Conservation (phyloP, 768 basidiomycete genomes). For the Serendipita sp. region DNA sequence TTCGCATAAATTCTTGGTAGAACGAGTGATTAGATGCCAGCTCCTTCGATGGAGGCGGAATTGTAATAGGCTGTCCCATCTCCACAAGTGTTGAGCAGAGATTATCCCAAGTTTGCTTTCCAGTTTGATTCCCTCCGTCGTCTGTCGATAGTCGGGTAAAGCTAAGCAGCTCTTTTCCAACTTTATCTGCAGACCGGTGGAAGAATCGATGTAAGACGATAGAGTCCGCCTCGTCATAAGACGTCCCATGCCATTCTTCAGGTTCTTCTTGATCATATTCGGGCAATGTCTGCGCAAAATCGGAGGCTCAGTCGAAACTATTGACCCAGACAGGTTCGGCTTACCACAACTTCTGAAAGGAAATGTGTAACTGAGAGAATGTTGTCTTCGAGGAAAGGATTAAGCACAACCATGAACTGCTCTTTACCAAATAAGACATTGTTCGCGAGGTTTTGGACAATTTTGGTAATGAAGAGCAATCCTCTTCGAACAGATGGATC, state of each 20-base stretch:
- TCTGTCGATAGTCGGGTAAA: slow-evolving; percentile 31
- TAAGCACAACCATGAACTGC: slow-evolving; percentile 64
- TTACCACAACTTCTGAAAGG: slow-evolving; percentile 56
- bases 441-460: slow-evolving; percentile 86
- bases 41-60: slow-evolving; percentile 39
- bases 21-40: slow-evolving; percentile 39
- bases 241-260: slow-evolving; percentile 57
- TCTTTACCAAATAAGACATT: slow-evolving; percentile 90
- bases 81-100: slow-evolving; percentile 69
- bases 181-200: slow-evolving; percentile 70
- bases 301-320: not conserved
- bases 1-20: slow-evolving; percentile 49
- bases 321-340: slow-evolving; percentile 13
- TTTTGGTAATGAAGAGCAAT: slow-evolving; percentile 74
- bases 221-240: slow-evolving; percentile 68
- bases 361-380: slow-evolving; percentile 60
- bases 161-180: slow-evolving; percentile 73
- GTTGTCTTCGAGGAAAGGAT: slow-evolving; percentile 53
- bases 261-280: slow-evolving; percentile 18
- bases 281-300: slow-evolving; percentile 4
- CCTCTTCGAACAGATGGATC: slow-evolving; percentile 55
- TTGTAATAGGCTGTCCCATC: slow-evolving; percentile 49
- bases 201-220: slow-evolving; percentile 74
- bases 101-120: slow-evolving; percentile 72
- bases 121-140: slow-evolving; percentile 35